Evolutionary conservation across 1,284 basidiomycete species (phyloP).

Genomic region (Fomitopsis schrenkii): DNA sequence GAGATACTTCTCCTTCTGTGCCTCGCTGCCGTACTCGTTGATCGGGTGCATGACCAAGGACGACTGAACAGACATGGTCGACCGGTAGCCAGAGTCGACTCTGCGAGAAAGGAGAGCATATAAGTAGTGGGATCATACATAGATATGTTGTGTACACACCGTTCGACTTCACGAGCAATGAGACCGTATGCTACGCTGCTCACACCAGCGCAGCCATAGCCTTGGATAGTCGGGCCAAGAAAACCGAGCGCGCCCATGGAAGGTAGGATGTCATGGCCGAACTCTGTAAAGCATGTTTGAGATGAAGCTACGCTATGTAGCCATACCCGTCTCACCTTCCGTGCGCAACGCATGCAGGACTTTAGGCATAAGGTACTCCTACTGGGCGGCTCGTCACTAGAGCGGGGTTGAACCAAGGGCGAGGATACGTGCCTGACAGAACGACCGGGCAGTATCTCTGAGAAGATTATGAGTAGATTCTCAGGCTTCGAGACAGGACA

Average conservation of each 20-base stretch:
- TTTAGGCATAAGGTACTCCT: conserved; percentile 82
- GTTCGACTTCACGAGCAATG: conserved; percentile 90
- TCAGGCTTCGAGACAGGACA: not conserved
- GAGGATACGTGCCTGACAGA: conserved; percentile 64
- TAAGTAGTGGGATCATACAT: not conserved
- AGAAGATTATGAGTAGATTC: not conserved
- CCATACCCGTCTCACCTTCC: conserved; percentile 52
- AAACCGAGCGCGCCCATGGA: conserved; percentile 95
- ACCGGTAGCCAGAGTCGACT: conserved; percentile 94
- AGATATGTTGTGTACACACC: conserved; percentile 38
- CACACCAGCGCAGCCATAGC: conserved; percentile 94
- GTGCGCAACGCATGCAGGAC: conserved; percentile 86
- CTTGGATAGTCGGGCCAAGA: conserved; percentile 88
- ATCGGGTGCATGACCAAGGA: conserved; percentile 99
- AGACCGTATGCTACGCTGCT: conserved; percentile 91
- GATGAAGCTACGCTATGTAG: not conserved
- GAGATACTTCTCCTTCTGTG: conserved; percentile 90
- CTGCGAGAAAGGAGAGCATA: conserved; percentile 34
- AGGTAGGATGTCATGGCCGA: conserved; percentile 73
- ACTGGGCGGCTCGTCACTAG: conserved; percentile 7
- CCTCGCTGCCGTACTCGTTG: conserved; percentile 85
- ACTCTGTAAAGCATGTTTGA: conserved; percentile 48
- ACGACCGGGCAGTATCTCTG: conserved; percentile 81
- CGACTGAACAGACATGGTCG: conserved; percentile 94
- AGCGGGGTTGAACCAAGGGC: not conserved